These are phyloP conservation scores for Hirsutella rhossiliensis DNA, from an alignment of 2,329 filamentous ascomycete genomes.

Conservation along the genomic window DNA sequence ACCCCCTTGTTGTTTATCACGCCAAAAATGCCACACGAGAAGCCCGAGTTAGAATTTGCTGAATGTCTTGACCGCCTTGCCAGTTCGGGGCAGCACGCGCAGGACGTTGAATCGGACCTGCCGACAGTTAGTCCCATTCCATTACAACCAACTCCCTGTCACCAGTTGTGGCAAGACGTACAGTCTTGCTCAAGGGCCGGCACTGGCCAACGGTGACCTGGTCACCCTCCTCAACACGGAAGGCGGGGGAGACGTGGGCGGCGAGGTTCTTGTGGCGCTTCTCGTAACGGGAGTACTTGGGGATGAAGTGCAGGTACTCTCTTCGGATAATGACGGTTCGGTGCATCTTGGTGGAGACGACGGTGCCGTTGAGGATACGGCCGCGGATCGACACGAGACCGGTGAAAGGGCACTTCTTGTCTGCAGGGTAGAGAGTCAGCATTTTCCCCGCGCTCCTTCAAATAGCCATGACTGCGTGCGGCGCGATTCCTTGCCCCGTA, in stretches of 20 bases:
- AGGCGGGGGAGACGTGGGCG: constrained; percentile 96
- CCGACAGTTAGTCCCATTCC: constrained; percentile 11
- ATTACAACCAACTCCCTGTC: too few relatives aligned
- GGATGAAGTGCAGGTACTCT: constrained; percentile 99
- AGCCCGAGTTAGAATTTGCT: constrained; percentile 78
- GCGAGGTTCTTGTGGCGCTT: constrained; percentile 99
- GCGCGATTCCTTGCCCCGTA: background rate
- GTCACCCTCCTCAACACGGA: constrained; percentile 99
- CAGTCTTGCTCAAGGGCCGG: constrained; percentile 98
- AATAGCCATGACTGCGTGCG: background rate
- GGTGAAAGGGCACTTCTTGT: constrained; percentile 99
- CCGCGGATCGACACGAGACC: constrained; percentile 98
- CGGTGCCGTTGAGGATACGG: constrained; percentile 98
- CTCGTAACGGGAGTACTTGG: constrained; percentile 99
- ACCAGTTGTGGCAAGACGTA: constrained; percentile 40
- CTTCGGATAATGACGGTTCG: constrained; percentile 97
- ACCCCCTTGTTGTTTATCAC: constrained; percentile 34
- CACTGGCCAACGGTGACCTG: constrained; percentile 99
- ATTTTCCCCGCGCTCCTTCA: background rate
- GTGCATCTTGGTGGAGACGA: constrained; percentile 99
- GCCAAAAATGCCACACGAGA: constrained; percentile 41
- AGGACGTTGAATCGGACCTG: constrained; percentile 99
- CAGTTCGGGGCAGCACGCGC: constrained; percentile 92
- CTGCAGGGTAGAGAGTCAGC: constrained; percentile 36
- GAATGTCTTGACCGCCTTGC: constrained; percentile 97